Conservation (phyloP, 225 moss, liverwort and hornwort genomes). For the Sphagnum contortum region DNA sequence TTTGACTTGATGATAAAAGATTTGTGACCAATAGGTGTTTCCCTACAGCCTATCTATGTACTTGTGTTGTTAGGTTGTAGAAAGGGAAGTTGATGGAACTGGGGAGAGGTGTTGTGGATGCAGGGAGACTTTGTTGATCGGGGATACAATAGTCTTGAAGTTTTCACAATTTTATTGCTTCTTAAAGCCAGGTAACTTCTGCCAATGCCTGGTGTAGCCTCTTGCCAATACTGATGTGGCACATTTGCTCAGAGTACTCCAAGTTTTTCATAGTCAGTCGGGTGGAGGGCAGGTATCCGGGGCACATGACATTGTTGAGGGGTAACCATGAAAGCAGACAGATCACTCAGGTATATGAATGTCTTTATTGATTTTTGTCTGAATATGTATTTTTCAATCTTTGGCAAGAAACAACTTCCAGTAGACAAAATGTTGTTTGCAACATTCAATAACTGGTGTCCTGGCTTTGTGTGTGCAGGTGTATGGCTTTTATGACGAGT, state of each 20-base stretch:
- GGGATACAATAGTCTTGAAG: slow-evolving; percentile 99
- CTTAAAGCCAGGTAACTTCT: slow-evolving; percentile 84
- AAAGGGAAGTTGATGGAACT: too few species aligned
- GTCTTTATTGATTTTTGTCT: too few species aligned
- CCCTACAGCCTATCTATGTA: too few species aligned
- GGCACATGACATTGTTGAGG: slow-evolving; percentile 97
- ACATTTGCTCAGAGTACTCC: background rate
- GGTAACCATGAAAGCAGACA: slow-evolving; percentile 99
- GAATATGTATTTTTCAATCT: too few species aligned
- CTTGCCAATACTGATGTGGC: too few species aligned
- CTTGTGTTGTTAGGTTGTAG: too few species aligned
- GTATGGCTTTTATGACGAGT: slow-evolving; percentile 99
- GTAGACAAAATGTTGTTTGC: too few species aligned
- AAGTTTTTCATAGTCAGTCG: background rate
- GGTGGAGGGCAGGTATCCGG: slow-evolving; percentile 64
- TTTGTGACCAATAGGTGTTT: too few species aligned
- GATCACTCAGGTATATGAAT: slow-evolving; percentile 80
- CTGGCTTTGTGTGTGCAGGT: slow-evolving; percentile 40
- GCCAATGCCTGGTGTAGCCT: background rate
- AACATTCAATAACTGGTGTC: too few species aligned
- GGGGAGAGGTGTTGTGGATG: background rate
- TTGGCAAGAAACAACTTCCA: too few species aligned
- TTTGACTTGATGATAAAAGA: too few species aligned
- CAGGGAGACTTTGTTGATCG: slow-evolving; percentile 99
- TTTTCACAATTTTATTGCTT: slow-evolving; percentile 95